Base-by-base conservation (phyloP, 805 yeast genomes). In the Saturnispora galanensis region DNA sequence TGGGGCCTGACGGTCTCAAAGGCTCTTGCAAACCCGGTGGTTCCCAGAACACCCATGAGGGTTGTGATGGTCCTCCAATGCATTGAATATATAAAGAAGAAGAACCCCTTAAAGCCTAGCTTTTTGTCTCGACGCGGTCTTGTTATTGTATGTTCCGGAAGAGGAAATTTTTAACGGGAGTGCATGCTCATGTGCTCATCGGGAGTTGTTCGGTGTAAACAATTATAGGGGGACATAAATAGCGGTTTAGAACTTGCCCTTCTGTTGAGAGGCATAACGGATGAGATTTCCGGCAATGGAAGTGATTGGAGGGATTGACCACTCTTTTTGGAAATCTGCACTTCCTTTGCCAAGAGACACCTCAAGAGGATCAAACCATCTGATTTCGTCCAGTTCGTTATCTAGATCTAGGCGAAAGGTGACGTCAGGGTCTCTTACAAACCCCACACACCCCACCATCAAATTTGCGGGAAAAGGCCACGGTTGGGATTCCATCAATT, bases 381-480 rank as follows among this genome's bases (percentile, higher is more conserved):
- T 70, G 12, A 96, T 96, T 57, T 87, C 95, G 17, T 68, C 74
- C 44, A 90, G 67, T 64, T 90, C 98, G 29, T 84, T 78, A 60
- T 90, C 98, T 58, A 87, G 86, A 11, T 79, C 84, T 42, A 87
- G 67, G 21, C 45, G 36, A 18, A 37, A 11, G 55, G 80, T 68
- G 50, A 89, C 80, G 9, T 56, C 57, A 2, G 31, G 30, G 55
- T 83, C 90, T 1, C 81, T 81, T n/a, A 86, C 93, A 31, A 74
- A 63, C 2, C 79, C 96, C 44, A 88, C 60, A 61, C 97, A 89
- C 9, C 97, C 97, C 52, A 90, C 74, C 97, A 90, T 90, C 54
- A 90, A 64, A 59, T 82, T 87, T 0, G 86, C 88, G 1, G 97
- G 97, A 62, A 80, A 90, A 13, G 98, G 98, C 98, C 98, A 90